These are phyloP conservation scores for Melampsora americana DNA, from an alignment of 1,284 basidiomycete genomes.

Conservation along the genomic window DNA sequence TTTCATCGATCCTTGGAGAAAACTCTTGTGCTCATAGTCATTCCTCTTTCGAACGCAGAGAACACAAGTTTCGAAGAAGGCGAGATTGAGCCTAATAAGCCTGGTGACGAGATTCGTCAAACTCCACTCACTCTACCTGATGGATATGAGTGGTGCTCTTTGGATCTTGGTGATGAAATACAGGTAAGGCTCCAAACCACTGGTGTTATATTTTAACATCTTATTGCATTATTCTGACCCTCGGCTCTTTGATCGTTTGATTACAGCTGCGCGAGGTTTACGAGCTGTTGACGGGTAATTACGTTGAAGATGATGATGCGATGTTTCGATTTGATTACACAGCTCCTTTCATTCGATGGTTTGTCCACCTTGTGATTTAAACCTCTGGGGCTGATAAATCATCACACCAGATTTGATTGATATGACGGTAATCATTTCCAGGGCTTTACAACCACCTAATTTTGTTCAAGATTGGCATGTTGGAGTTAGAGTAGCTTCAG, in stretches of 20 bases:
- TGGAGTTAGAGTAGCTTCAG: constrained; percentile 77
- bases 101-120: constrained; percentile 73
- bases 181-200: constrained; percentile 61
- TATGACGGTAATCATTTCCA: constrained; percentile 53
- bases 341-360: constrained; percentile 92
- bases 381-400: no score
- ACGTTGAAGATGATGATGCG: constrained; percentile 95
- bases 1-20: constrained; percentile 1
- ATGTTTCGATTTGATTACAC: constrained; percentile 95
- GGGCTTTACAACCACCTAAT: constrained; percentile 91
- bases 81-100: constrained; percentile 78
- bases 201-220: not conserved
- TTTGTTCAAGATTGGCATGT: constrained; percentile 92
- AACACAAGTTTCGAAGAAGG: constrained; percentile 62
- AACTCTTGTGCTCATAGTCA: not conserved
- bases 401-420: not conserved
- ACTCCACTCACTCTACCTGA: constrained; percentile 82
- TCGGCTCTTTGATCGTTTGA: constrained; percentile 8
- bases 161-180: constrained; percentile 74
- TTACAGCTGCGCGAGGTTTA: constrained; percentile 82
- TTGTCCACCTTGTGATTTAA: constrained; percentile 45
- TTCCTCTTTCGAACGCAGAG: constrained; percentile 43
- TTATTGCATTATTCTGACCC: not conserved
- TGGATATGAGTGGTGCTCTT: constrained; percentile 85
- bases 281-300: constrained; percentile 84